Evolutionary conservation across 2,329 filamentous ascomycete species (phyloP), one percentile per base, ranked within the genome.

Genomic region (Xylaria hypoxylon): DNA sequence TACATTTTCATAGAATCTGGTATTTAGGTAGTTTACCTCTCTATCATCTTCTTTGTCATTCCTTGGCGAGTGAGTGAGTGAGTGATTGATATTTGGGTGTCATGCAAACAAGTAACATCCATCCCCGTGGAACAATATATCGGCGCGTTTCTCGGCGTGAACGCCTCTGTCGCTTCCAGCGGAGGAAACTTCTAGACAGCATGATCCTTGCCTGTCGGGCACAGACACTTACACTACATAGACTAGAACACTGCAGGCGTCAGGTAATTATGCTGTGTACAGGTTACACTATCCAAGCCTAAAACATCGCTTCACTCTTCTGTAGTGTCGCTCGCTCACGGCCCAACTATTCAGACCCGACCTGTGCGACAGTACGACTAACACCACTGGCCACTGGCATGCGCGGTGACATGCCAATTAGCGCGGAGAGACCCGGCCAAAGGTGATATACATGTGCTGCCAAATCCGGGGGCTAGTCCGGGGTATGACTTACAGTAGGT

Each of bases 151-250:
- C 51, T 42, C 51, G 51, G 51, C 33, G 35, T 11, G 33, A 38
- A 24, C 19, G 22, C 11, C 11, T 47, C 11, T 38, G n/a, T 53
- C n/a, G 5, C 19, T 15, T 15, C 19, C 17, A 26, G 5, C 40
- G n/a, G n/a, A 35, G 26, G 45, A 59, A 63, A 45, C 45, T 44
- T 63, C 61, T 59, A 59, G 61, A 64, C 47, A 58, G 52, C 61
- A 63, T 63, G 38, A 60, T 55, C 56, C 62, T 55, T 60, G 62
- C 62, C n/a, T 47, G 62, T 64, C 48, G 48, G 62, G 62, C 47
- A 60, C 48, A 13, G 35, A 52, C 31, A 52, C 35, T 17, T n/a
- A 52, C 26, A 5, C 15, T 55, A 50, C 51, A 55, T 33, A 50
- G 11, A 22, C 42, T n/a, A 50, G 33, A 40, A 55, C 19, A 47